These are phyloP conservation scores for Arachis monticola DNA, from an alignment of 331 rosid species.

Conservation along the genomic window DNA sequence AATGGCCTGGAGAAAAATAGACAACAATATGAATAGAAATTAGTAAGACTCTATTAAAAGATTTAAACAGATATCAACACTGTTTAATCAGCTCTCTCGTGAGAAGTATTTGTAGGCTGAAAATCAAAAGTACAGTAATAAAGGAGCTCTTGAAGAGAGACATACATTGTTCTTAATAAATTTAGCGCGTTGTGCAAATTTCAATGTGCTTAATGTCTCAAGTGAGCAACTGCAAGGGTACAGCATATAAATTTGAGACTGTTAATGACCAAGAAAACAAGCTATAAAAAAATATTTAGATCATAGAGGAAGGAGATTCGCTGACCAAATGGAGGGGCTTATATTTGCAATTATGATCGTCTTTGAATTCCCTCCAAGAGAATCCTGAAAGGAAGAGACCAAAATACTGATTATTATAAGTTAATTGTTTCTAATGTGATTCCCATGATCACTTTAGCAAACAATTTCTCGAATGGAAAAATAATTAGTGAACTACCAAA, in stretches of 20 bases:
- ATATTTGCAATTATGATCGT: conserved; percentile 91
- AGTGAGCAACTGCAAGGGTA: conserved; percentile 79
- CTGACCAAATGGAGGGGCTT: conserved; percentile 92
- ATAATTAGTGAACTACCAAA: conserved; percentile 4
- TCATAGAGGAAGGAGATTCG: conserved; percentile 33
- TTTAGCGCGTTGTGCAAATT: conserved; percentile 98
- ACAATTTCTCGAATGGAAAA: neutral
- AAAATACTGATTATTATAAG: neutral
- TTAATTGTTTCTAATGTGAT: neutral
- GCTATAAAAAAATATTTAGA: neutral
- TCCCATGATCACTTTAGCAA: conserved; percentile 13
- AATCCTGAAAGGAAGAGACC: conserved; percentile 73
- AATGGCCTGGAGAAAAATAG: conserved; percentile 68
- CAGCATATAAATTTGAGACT: conserved; percentile 11
- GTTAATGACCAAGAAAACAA: conserved; percentile 23
- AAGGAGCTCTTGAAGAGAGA: conserved; percentile 24
- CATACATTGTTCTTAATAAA: conserved; percentile 93
- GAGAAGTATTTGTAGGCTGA: conserved; percentile 20
- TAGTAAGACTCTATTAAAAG: conserved; percentile 1
- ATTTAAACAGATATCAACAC: neutral
- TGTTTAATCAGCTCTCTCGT: neutral
- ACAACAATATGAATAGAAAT: conserved; percentile 16
- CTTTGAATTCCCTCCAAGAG: conserved; percentile 96
- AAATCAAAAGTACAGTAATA: conserved; percentile 10
- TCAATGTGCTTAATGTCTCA: conserved; percentile 97